phyloP scores from a whole-genome alignment of 192 early-diverging fungal genomes.

The Dissophora globulifera region DNA sequence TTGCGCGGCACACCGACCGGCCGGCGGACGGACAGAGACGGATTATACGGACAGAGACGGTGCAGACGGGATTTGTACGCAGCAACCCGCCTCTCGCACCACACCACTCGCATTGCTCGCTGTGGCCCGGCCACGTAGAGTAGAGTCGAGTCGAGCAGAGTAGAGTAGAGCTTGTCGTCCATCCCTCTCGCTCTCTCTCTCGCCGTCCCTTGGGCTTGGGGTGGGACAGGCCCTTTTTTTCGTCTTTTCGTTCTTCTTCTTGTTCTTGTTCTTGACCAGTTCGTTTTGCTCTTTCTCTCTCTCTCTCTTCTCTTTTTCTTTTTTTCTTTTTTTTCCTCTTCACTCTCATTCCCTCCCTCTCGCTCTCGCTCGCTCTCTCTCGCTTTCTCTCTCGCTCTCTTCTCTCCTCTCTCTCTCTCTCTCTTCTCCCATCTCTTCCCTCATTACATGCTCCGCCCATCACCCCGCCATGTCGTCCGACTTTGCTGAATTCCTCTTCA shows the following conservation, averaged over 20 bases:
- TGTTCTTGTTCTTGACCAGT: not conserved
- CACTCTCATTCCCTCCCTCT: not conserved
- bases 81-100: too few relatives aligned
- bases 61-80: too few relatives aligned
- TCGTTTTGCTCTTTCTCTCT: not conserved
- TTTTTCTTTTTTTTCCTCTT: not conserved
- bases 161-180: too few relatives aligned
- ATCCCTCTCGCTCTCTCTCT: too few relatives aligned
- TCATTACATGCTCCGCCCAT: not conserved
- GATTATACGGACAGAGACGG: too few relatives aligned
- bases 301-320: not conserved
- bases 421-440: not conserved
- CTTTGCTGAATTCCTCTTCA: constrained; percentile 34
- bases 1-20: too few relatives aligned
- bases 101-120: too few relatives aligned
- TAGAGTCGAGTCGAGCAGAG: too few relatives aligned
- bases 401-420: not conserved
- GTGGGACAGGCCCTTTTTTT: too few relatives aligned
- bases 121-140: too few relatives aligned
- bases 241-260: not conserved
- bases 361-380: not conserved
- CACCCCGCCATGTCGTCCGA: constrained; percentile 29
- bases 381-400: not conserved
- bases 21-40: too few relatives aligned
- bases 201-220: too few relatives aligned